phyloP scores from a whole-genome alignment of 331 rosid species.

The Phaseolus coccineus region DNA sequence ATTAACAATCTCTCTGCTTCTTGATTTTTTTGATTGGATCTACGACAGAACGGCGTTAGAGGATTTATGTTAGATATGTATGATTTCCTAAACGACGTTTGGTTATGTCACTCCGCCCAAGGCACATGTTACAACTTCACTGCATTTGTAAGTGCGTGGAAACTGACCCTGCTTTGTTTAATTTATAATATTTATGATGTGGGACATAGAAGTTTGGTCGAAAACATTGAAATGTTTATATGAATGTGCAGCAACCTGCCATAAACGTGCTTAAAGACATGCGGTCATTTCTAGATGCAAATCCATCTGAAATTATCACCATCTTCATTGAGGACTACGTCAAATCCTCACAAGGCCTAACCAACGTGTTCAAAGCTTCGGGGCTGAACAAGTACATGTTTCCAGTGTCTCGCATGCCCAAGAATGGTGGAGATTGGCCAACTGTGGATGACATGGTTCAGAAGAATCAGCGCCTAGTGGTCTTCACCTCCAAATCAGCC shows the following conservation, averaged over 20 bases:
- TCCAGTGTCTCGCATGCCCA: conserved; percentile 79
- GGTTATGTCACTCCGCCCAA: conserved; percentile 76
- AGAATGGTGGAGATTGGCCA: conserved; percentile 84
- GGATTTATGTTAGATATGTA: conserved; percentile 90
- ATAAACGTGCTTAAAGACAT: conserved; percentile 69
- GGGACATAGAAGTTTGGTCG: neutral
- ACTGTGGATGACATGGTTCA: conserved; percentile 78
- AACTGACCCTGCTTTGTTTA: neutral
- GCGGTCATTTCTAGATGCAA: conserved; percentile 63
- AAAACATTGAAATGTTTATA: conserved; percentile 7
- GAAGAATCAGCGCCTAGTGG: conserved; percentile 79
- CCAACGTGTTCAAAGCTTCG: conserved; percentile 71
- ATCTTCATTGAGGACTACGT: conserved; percentile 94
- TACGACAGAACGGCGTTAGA: conserved; percentile 73
- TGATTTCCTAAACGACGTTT: conserved; percentile 69
- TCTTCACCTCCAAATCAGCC: conserved; percentile 72
- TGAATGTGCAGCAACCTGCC: conserved; percentile 73
- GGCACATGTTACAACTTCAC: conserved; percentile 72
- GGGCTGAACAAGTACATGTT: conserved; percentile 66
- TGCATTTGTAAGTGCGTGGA: conserved; percentile 74
- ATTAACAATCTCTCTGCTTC: neutral
- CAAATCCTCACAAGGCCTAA: conserved; percentile 66
- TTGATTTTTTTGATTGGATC: neutral
- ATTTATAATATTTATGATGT: neutral
- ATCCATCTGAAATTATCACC: conserved; percentile 83